phyloP scores from a whole-genome alignment of 257 asterid species.

The Capsicum baccatum region DNA sequence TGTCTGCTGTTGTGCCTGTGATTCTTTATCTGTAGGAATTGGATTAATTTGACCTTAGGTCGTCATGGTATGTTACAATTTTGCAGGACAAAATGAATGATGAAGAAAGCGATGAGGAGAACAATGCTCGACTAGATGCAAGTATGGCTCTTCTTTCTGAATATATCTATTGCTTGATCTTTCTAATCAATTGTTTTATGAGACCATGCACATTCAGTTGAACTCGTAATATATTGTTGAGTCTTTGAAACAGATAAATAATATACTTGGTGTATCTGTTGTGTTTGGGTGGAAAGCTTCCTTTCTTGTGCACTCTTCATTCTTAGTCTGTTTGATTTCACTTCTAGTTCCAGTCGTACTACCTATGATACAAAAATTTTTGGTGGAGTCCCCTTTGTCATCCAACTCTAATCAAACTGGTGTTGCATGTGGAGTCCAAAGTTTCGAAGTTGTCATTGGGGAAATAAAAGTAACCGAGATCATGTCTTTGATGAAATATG shows the following conservation, averaged over 20 bases:
- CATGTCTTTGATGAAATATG: conserved; percentile 6
- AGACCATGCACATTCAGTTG: conserved; percentile 12
- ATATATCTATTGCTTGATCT: conserved; percentile 8
- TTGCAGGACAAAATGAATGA: conserved; percentile 80
- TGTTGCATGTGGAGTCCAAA: conserved; percentile 18
- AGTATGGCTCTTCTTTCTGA: conserved; percentile 47
- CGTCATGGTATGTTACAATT: conserved; percentile 22
- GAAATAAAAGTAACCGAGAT: neutral
- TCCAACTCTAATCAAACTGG: conserved; percentile 24
- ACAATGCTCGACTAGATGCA: conserved; percentile 43
- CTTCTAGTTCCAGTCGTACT: conserved; percentile 18
- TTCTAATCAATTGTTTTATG: conserved; percentile 7
- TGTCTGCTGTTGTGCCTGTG: conserved; percentile 28
- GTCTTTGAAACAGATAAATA: neutral
- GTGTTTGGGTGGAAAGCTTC: neutral
- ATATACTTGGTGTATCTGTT: neutral
- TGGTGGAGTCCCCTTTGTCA: neutral
- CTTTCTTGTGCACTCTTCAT: neutral
- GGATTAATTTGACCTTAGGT: conserved; percentile 16
- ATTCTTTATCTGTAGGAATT: conserved; percentile 20
- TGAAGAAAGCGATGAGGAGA: conserved; percentile 83
- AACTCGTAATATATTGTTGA: neutral
- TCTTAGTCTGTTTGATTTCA: neutral
- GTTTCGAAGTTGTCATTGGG: conserved; percentile 17
- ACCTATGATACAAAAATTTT: neutral